Base-by-base conservation (phyloP, 139 green algal species). In the Micromonas pusilla region DNA sequence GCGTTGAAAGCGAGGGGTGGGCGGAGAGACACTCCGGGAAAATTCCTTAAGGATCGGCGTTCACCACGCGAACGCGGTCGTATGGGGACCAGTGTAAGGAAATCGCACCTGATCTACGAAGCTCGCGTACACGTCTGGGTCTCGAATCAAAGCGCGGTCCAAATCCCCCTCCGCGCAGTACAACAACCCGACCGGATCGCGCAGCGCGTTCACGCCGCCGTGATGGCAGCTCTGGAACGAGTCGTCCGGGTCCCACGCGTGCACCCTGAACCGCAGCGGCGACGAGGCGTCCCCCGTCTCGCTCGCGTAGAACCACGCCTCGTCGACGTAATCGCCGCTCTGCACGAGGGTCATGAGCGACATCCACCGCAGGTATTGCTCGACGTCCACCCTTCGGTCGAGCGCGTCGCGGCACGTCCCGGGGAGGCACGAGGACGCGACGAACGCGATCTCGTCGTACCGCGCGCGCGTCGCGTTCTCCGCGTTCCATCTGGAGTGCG, bases 221-320 rank as follows among this genome's bases (percentile, higher is more conserved):
- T 75, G 68, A 36, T 75, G 68, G 30, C 68, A 75, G 21, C 20
- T 38, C 9, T 75, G 26, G 38, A 75, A 75, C 37, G 68, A 30
- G 26, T 75, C 68, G 68, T 75, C 68, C 37, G 68, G 68, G 53
- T 75, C 68, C 68, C 68, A 75, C 23, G 37, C 36, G 30, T 75
- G 36, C 23, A 62, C 1, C 30, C 31, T 23, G 37, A 60, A 75
- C 28, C 38, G 20, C 66, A 20, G 0, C 52, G 63, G 23, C 3
- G 52, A n/a, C 53, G 6, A 3, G n/a, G 31, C 23, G 0, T 60
- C 68, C 45, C 9, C 45, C 45, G 45, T 57, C 34, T 75, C 53
- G 2, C 34, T 62, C 23, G 68, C 26, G 30, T 75, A 63, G 23
- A 75, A 63, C 1, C 23, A 75, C 32, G 53, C 23, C 53, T 75